Conservation (phyloP, 2,329 filamentous ascomycete species). For the Phaeosphaeriaceae sp. region DNA sequence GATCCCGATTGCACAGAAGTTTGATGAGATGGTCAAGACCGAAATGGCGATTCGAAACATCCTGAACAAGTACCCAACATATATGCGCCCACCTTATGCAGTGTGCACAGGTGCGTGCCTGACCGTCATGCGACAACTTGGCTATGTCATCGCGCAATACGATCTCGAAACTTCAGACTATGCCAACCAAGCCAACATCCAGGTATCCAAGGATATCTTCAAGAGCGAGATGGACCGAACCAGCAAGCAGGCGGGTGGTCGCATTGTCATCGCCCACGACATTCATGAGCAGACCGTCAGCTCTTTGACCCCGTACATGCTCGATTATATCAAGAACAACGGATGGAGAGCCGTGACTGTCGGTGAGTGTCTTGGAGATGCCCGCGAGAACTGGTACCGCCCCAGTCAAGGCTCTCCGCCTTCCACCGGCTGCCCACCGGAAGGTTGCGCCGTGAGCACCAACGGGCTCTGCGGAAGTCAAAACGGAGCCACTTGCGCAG, state of each 20-base stretch:
- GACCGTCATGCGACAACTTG: slow-evolving; percentile 48
- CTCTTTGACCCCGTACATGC: slow-evolving; percentile 49
- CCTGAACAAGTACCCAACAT: slow-evolving; percentile 59
- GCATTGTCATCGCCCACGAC: slow-evolving; percentile 53
- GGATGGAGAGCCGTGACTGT: slow-evolving; percentile 52
- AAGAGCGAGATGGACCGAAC: slow-evolving; percentile 8
- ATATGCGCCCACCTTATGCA: slow-evolving; percentile 55
- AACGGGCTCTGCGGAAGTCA: neutral
- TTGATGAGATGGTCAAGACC: slow-evolving; percentile 56
- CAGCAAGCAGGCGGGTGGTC: slow-evolving; percentile 2
- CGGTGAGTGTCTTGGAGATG: slow-evolving; percentile 54
- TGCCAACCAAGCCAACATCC: slow-evolving; percentile 51
- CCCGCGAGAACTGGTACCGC: slow-evolving; percentile 55
- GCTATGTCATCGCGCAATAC: slow-evolving; percentile 65
- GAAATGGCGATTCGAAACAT: slow-evolving; percentile 61
- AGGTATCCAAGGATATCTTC: slow-evolving; percentile 17
- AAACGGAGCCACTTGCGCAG: neutral
- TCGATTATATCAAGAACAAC: slow-evolving; percentile 40
- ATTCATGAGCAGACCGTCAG: slow-evolving; percentile 52
- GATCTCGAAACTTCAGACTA: slow-evolving; percentile 67
- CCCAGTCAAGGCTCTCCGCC: slow-evolving; percentile 4
- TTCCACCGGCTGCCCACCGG: neutral
- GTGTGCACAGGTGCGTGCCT: slow-evolving; percentile 51
- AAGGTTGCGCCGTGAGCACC: neutral
- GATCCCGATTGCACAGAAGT: slow-evolving; percentile 48